These are phyloP conservation scores for Nemania bipapillata DNA, from an alignment of 2,329 filamentous ascomycete genomes.

Conservation along the genomic window DNA sequence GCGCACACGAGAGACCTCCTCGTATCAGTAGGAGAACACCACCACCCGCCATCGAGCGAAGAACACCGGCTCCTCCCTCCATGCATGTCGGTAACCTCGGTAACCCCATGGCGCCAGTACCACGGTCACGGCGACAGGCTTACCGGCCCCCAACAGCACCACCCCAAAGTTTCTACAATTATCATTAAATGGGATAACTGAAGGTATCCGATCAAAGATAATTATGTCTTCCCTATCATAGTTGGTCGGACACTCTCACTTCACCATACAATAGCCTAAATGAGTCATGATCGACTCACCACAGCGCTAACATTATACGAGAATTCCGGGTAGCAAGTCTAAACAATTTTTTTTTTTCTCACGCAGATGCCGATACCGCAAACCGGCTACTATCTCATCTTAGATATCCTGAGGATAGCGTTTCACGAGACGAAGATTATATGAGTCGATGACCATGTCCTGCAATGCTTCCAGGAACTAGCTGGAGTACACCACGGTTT, in stretches of 20 bases:
- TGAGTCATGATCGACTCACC: background rate
- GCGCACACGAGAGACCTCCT: slow-evolving; percentile 49
- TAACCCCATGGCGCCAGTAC: slow-evolving; percentile 46
- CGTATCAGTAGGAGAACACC: slow-evolving; percentile 54
- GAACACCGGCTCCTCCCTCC: slow-evolving; percentile 55
- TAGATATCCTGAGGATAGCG: slow-evolving; percentile 25
- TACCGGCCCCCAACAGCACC: slow-evolving; percentile 46
- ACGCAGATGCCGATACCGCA: slow-evolving; percentile 20
- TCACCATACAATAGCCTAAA: background rate
- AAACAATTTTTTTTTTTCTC: slow-evolving; percentile 13
- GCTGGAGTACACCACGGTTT: slow-evolving; percentile 23
- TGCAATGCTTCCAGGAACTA: slow-evolving; percentile 35
- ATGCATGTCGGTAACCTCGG: slow-evolving; percentile 40
- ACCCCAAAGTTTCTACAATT: slow-evolving; percentile 43
- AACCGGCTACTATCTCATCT: slow-evolving; percentile 22
- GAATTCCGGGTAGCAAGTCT: slow-evolving; percentile 17
- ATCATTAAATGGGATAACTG: slow-evolving; percentile 25
- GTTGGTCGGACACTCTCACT: slow-evolving; percentile 3
- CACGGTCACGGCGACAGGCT: slow-evolving; percentile 40
- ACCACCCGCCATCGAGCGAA: slow-evolving; percentile 53
- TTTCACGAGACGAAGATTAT: slow-evolving; percentile 39
- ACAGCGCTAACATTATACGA: slow-evolving; percentile 14
- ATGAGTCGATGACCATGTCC: slow-evolving; percentile 38
- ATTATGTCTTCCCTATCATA: slow-evolving; percentile 3
- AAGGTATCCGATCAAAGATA: background rate